Conservation (phyloP, 371 early-diverging fungal species). For the Rhizopus delemar region DNA sequence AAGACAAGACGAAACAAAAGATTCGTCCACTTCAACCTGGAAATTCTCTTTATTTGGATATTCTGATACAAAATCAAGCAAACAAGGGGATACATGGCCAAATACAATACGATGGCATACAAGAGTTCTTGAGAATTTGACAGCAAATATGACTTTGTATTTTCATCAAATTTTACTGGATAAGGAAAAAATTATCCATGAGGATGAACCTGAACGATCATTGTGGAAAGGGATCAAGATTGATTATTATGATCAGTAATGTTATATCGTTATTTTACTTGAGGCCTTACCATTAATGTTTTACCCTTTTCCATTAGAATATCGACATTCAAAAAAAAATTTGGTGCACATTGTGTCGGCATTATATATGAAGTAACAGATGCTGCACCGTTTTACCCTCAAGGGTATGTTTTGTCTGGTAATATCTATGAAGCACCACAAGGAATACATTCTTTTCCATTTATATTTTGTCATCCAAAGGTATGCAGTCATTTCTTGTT, state of each 20-base stretch:
- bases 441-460: constrained; percentile 68
- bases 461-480: constrained; percentile 65
- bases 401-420: constrained; percentile 56
- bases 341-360: constrained; percentile 56
- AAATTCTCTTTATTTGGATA: constrained; percentile 33
- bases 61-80: constrained; percentile 20
- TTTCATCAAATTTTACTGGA: constrained; percentile 59
- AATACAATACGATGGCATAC: constrained; percentile 61
- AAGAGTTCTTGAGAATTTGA: constrained; percentile 56
- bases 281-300: background rate
- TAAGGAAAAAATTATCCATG: constrained; percentile 51
- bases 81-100: constrained; percentile 46
- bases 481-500: constrained; percentile 28
- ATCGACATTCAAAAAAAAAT: constrained; percentile 52
- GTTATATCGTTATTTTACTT: constrained; percentile 4
- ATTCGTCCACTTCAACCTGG: constrained; percentile 36
- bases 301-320: constrained; percentile 38
- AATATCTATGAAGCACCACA: constrained; percentile 59
- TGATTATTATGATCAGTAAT: constrained; percentile 62
- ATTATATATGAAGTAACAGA: constrained; percentile 60
- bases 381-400: constrained; percentile 51
- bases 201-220: constrained; percentile 52
- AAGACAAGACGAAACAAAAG: constrained; percentile 31
- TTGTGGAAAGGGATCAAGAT: constrained; percentile 60
- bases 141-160: constrained; percentile 65